phyloP scores from a whole-genome alignment of 2,329 filamentous ascomycete species.

The Stachybotrys chlorohalonatus region DNA sequence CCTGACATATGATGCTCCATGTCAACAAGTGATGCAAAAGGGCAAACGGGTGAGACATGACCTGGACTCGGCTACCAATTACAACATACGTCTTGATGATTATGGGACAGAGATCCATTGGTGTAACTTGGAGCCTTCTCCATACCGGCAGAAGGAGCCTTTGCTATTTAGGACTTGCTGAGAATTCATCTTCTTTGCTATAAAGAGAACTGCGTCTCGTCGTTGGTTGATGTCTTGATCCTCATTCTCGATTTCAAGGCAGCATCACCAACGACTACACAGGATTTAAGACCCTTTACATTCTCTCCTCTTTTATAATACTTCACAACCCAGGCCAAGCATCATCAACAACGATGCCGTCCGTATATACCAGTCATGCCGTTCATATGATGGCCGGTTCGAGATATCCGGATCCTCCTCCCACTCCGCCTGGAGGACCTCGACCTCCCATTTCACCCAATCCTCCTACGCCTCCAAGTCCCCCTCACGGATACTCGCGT shows the following conservation, averaged over 20 bases:
- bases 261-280: not conserved
- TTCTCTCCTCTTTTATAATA: not conserved
- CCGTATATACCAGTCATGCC: not conserved
- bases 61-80: not conserved
- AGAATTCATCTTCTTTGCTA: not conserved
- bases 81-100: not conserved
- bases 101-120: not conserved
- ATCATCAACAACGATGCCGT: not conserved
- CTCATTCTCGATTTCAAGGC: not conserved
- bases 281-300: not conserved
- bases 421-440: slow-evolving; percentile 17
- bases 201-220: not conserved
- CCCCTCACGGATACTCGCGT: slow-evolving; percentile 10
- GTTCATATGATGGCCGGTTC: not conserved
- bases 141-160: not conserved
- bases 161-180: not conserved
- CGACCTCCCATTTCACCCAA: slow-evolving; percentile 16
- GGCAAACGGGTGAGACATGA: not conserved
- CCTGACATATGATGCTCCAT: not conserved
- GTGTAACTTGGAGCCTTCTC: not conserved
- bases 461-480: slow-evolving; percentile 16
- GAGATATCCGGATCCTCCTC: slow-evolving; percentile 15
- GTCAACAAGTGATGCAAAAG: not conserved
- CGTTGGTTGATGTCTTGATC: not conserved
- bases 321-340: not conserved